phyloP scores from a whole-genome alignment of 225 moss, liverwort and hornwort species.

The Anthoceros angustus region DNA sequence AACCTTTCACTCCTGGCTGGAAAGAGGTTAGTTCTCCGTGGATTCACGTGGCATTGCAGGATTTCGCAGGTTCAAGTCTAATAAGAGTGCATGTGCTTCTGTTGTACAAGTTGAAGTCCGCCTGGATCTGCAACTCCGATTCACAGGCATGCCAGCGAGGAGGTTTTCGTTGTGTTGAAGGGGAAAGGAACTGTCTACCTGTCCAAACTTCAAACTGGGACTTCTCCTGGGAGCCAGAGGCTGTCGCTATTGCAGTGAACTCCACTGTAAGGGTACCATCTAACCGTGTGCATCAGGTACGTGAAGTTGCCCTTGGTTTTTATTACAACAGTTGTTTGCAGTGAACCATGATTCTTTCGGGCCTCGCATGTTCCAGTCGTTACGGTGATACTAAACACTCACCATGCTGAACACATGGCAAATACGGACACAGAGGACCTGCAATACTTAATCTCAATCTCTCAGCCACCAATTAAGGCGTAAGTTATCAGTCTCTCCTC shows the following conservation, averaged over 20 bases:
- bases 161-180: constrained; percentile 49
- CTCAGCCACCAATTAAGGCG: constrained; percentile 43
- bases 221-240: constrained; percentile 35
- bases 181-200: constrained; percentile 49
- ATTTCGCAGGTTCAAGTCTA: neutral
- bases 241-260: constrained; percentile 31
- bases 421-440: constrained; percentile 22
- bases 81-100: neutral
- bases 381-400: neutral
- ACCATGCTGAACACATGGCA: constrained; percentile 15
- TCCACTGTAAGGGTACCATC: constrained; percentile 51
- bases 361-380: neutral
- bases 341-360: neutral
- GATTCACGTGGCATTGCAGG: neutral
- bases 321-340: neutral
- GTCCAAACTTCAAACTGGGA: constrained; percentile 15
- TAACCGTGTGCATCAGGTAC: constrained; percentile 67
- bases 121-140: constrained; percentile 52
- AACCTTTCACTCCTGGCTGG: constrained; percentile 49
- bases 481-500: constrained; percentile 6
- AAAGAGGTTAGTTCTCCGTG: constrained; percentile 30
- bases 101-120: constrained; percentile 33
- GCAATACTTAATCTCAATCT: constrained; percentile 21
- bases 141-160: constrained; percentile 60
- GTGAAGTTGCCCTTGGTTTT: neutral